Conservation (phyloP, 305 asterid genomes). For the Fraxinus floribunda region DNA sequence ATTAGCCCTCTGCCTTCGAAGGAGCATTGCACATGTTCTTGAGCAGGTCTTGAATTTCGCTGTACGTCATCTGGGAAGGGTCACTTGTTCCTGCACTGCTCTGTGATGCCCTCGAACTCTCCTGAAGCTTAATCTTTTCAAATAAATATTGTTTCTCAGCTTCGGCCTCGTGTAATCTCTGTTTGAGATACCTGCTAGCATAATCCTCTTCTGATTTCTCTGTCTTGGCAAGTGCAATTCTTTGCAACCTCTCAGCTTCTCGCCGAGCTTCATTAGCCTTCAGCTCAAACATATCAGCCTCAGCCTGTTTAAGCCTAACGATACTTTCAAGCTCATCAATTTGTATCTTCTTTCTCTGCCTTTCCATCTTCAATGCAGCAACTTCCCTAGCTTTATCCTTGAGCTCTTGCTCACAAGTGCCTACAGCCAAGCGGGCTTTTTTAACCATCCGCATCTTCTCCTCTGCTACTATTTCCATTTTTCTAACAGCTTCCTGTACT, state of each 20-base stretch:
- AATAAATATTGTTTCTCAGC: constrained; percentile 85
- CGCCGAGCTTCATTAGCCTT: constrained; percentile 55
- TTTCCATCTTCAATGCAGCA: constrained; percentile 63
- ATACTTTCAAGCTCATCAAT: neutral
- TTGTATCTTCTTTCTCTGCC: constrained; percentile 35
- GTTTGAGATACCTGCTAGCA: constrained; percentile 80
- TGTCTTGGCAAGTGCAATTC: constrained; percentile 51
- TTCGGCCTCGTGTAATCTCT: constrained; percentile 84
- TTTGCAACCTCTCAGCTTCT: neutral
- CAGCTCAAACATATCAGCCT: neutral
- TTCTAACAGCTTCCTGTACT: constrained; percentile 86
- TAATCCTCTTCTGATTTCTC: constrained; percentile 87
- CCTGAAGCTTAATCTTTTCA: constrained; percentile 85
- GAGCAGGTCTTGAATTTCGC: constrained; percentile 59
- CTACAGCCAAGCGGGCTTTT: constrained; percentile 71
- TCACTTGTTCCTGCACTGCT: constrained; percentile 63
- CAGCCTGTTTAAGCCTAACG: neutral
- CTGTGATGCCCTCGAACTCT: constrained; percentile 64
- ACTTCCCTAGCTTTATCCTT: constrained; percentile 84
- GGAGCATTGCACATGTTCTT: constrained; percentile 50
- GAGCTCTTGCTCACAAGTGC: constrained; percentile 84
- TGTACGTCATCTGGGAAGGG: constrained; percentile 53
- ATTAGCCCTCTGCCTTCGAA: constrained; percentile 36
- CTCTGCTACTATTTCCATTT: constrained; percentile 86
- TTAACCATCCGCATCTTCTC: constrained; percentile 82